A percentile compares a stretch with the other conserved stretches of the same genome.
Conservation (phyloP, 2,329 filamentous ascomycete genomes). For the Thielaviopsis ethacetica region DNA sequence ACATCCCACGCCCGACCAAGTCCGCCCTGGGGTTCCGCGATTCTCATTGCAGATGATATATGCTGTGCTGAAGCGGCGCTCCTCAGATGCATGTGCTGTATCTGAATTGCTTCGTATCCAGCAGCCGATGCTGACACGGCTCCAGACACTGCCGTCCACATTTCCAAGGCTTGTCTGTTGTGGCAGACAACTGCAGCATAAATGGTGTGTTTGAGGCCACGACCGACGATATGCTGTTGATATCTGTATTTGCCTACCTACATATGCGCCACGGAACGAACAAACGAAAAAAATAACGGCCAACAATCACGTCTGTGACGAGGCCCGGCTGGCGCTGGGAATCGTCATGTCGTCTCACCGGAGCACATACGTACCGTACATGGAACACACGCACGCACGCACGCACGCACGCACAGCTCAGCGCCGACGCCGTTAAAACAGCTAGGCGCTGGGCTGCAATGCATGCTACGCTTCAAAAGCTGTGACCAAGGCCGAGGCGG, state of each 20-base stretch:
- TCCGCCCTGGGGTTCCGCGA: not conserved
- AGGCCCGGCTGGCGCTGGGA: not conserved
- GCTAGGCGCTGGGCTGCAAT: not conserved
- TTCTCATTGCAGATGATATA: not conserved
- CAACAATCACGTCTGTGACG: not conserved
- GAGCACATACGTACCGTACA: not conserved
- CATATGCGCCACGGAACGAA: not conserved
- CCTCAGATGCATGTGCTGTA: not conserved
- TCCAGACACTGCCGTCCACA: not conserved
- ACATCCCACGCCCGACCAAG: not conserved
- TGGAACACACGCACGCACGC: too few species aligned
- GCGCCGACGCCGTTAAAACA: not conserved
- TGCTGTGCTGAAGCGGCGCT: not conserved
- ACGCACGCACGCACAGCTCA: not conserved
- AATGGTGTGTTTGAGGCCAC: not conserved
- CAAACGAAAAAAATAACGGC: not conserved
- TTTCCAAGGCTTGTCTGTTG: not conserved
- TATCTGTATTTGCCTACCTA: not conserved
- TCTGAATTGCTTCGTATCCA: not conserved
- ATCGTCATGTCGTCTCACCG: not conserved
- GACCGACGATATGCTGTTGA: not conserved
- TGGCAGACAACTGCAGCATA: not conserved
- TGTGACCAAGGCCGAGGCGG: not conserved
- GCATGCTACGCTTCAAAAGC: not conserved
- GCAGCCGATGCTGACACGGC: not conserved